A percentile compares a stretch with the other conserved stretches of the same genome.
These are phyloP conservation scores for Angomonas ambiguus DNA, from an alignment of 208 protist genomes.

Conservation along the genomic window DNA sequence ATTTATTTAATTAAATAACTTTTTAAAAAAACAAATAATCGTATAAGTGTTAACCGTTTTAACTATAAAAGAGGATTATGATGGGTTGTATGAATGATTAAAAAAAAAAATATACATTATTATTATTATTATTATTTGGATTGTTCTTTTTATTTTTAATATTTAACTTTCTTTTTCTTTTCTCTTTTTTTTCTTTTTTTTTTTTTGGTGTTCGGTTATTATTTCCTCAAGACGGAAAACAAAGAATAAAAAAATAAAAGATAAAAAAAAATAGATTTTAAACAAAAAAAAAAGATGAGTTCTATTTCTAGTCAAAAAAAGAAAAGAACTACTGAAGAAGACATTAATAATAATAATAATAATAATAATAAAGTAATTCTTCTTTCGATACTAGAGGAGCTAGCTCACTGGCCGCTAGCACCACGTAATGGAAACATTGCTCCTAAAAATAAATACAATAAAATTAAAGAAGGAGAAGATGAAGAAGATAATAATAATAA, in stretches of 20 bases:
- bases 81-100: too few species aligned
- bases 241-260: conserved; percentile 12
- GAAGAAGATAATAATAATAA: conserved; percentile 17
- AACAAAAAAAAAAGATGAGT: background rate
- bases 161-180: conserved; percentile 13
- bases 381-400: conserved; percentile 69
- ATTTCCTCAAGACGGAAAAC: background rate
- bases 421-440: conserved; percentile 20
- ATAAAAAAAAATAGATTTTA: background rate
- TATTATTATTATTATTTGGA: conserved; percentile 11
- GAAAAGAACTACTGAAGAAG: background rate
- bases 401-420: conserved; percentile 64
- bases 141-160: conserved; percentile 6
- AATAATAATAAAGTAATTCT: conserved; percentile 68
- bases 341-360: background rate
- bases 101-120: background rate
- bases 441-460: conserved; percentile 8
- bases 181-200: conserved; percentile 2
- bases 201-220: conserved; percentile 3
- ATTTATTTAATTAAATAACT: background rate
- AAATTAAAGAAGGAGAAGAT: conserved; percentile 51
- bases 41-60: conserved; percentile 3
- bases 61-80: too few species aligned
- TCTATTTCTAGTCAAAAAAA: background rate
- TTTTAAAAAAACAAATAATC: conserved; percentile 5